phyloP scores from a whole-genome alignment of 345 rosid genomes.

The Turnera subulata region DNA sequence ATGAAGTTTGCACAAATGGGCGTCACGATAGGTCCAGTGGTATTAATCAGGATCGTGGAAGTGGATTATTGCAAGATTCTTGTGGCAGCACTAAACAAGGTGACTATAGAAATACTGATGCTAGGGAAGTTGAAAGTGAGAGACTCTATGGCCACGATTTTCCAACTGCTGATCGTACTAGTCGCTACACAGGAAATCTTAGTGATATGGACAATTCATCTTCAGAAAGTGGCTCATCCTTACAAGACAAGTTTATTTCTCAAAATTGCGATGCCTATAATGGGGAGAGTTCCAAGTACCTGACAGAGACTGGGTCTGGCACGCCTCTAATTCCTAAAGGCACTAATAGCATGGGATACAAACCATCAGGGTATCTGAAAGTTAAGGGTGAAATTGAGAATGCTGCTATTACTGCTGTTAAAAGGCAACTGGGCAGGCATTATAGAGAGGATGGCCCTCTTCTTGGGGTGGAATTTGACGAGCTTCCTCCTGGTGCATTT shows the following conservation, averaged over 20 bases:
- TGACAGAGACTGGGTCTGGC: constrained; percentile 31
- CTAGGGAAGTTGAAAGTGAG: constrained; percentile 81
- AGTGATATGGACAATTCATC: constrained; percentile 60
- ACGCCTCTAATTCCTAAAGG: constrained; percentile 25
- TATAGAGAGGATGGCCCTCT: constrained; percentile 81
- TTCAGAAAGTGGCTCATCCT: constrained; percentile 64
- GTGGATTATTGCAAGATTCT: constrained; percentile 84
- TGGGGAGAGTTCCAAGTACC: constrained; percentile 30
- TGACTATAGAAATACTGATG: constrained; percentile 53
- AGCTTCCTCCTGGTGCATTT: constrained; percentile 86
- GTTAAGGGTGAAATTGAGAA: constrained; percentile 66
- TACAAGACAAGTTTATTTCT: constrained; percentile 48
- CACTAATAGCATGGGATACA: constrained; percentile 40
- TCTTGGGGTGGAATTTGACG: constrained; percentile 67
- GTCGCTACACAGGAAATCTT: constrained; percentile 34
- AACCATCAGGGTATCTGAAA: constrained; percentile 85
- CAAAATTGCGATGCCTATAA: constrained; percentile 37
- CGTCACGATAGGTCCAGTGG: constrained; percentile 80
- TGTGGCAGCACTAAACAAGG: constrained; percentile 91
- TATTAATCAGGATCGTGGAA: constrained; percentile 78
- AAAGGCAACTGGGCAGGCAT: constrained; percentile 75
- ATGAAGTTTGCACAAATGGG: constrained; percentile 50
- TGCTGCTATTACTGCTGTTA: constrained; percentile 72
- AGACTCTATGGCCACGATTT: constrained; percentile 45
- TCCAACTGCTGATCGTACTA: constrained; percentile 35